phyloP scores from a whole-genome alignment of 345 rosid genomes.

The Reutealis trisperma region DNA sequence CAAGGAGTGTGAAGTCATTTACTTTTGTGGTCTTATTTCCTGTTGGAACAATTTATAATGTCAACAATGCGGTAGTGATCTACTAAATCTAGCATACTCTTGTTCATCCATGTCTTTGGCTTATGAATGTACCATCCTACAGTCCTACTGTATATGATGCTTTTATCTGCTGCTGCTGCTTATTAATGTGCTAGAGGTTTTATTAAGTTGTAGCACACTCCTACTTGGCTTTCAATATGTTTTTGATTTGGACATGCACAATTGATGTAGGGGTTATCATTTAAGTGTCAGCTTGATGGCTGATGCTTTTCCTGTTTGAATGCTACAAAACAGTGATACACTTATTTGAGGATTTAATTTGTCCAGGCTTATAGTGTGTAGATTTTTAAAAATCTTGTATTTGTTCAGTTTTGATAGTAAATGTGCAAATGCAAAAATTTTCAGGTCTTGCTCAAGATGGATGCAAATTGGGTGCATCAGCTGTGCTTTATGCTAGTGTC shows the following conservation, averaged over 20 bases:
- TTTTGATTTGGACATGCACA: not conserved
- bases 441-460: conserved; percentile 92
- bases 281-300: not conserved
- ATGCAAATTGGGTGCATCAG: conserved; percentile 83
- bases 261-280: not conserved
- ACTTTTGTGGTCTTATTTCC: not conserved
- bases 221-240: not conserved
- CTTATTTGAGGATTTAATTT: not conserved
- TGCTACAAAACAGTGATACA: not conserved
- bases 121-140: not conserved
- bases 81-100: not conserved
- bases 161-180: not conserved
- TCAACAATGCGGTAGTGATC: not conserved
- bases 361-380: not conserved
- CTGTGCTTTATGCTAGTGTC: conserved; percentile 79
- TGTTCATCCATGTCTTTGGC: not conserved
- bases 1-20: not conserved
- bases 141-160: not conserved
- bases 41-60: not conserved
- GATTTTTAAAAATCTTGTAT: not conserved
- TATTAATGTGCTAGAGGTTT: not conserved
- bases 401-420: conserved; percentile 19
- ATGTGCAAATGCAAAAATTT: conserved; percentile 12
- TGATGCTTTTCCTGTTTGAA: not conserved
- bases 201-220: not conserved